Conservation (phyloP, 148 eudicot genomes). For the Mesembryanthemum crystallinum region DNA sequence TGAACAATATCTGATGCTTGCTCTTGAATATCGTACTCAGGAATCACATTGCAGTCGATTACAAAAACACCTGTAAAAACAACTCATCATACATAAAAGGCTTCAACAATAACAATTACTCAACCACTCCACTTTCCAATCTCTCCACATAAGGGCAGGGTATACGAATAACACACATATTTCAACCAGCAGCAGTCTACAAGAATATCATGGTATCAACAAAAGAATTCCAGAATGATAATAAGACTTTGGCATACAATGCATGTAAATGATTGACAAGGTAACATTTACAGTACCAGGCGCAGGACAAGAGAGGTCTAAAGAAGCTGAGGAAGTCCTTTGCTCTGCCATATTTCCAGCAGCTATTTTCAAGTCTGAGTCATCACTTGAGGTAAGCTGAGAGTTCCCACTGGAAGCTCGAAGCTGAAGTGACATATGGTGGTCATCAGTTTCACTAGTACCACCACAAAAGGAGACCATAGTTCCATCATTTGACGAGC, state of each 20-base stretch:
- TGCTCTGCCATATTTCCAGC: constrained; percentile 22
- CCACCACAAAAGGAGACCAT: constrained; percentile 23
- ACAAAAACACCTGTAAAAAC: constrained; percentile 30
- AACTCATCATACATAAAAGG: neutral
- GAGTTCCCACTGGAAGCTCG: constrained; percentile 34
- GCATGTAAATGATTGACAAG: neutral
- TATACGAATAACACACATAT: neutral
- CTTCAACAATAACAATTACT: neutral
- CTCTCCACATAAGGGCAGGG: neutral
- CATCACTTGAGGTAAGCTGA: constrained; percentile 37
- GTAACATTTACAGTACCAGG: constrained; percentile 28
- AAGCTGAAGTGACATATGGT: constrained; percentile 18
- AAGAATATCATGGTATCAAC: constrained; percentile 6
- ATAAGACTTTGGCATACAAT: neutral
- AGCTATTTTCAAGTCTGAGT: constrained; percentile 24
- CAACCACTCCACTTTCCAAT: neutral
- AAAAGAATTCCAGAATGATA: neutral
- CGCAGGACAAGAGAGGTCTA: constrained; percentile 31
- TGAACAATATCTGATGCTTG: constrained; percentile 28
- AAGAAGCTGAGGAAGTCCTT: constrained; percentile 14
- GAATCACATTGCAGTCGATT: constrained; percentile 46
- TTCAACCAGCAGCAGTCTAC: neutral
- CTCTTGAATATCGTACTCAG: constrained; percentile 37
- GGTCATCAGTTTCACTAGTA: constrained; percentile 22
- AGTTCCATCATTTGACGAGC: constrained; percentile 28